phyloP scores from a whole-genome alignment of 2,329 filamentous ascomycete genomes.

The Pseudocercospora fuligena region DNA sequence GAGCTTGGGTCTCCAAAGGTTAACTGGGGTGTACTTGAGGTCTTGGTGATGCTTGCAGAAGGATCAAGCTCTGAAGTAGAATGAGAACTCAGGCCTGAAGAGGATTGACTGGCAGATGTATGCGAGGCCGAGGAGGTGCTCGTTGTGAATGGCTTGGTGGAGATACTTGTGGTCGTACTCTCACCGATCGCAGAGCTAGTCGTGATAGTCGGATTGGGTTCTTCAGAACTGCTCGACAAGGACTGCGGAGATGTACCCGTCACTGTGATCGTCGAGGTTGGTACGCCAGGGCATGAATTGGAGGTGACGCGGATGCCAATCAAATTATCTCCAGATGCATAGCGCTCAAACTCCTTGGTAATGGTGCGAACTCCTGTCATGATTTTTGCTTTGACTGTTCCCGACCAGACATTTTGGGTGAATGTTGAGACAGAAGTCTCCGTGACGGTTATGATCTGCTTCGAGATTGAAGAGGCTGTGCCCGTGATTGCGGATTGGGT shows the following conservation, averaged over 20 bases:
- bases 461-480: background rate
- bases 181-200: background rate
- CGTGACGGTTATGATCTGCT: constrained; percentile 8
- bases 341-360: background rate
- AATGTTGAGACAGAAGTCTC: background rate
- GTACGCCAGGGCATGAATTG: constrained; percentile 9
- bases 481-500: background rate
- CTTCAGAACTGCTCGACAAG: background rate
- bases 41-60: background rate
- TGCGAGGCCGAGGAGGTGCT: background rate
- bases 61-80: background rate
- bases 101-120: background rate
- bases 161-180: background rate
- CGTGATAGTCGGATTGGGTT: background rate
- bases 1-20: background rate
- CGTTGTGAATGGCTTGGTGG: background rate
- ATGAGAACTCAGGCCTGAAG: background rate
- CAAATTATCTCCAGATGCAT: background rate
- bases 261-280: constrained; percentile 4
- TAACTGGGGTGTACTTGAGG: background rate
- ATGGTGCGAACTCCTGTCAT: background rate
- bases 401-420: background rate
- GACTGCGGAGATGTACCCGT: background rate
- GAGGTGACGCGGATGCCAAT: background rate
- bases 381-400: background rate